A percentile compares a stretch with the other conserved stretches of the same genome.
Evolutionary conservation across 768 basidiomycete species (phyloP).

Genomic region (Dendrothele bispora): DNA sequence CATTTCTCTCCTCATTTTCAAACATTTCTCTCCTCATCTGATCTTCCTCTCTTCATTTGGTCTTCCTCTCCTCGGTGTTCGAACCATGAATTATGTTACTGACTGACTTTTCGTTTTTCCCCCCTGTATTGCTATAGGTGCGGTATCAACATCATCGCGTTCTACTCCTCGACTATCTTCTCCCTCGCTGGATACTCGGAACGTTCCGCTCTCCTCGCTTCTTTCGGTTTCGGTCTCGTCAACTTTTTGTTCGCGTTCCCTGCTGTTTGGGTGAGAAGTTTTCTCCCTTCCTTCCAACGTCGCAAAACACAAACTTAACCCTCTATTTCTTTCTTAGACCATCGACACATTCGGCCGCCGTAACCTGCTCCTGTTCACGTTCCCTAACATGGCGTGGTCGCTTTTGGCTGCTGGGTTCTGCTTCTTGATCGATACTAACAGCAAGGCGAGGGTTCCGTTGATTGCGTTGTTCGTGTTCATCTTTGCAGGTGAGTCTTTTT

Average conservation of each 20-base stretch:
- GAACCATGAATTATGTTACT: too few species aligned
- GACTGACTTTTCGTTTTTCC: too few species aligned
- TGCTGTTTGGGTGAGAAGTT: conserved; percentile 50
- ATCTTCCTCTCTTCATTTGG: too few species aligned
- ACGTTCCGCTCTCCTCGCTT: conserved; percentile 59
- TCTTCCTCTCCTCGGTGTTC: too few species aligned
- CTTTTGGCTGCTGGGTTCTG: conserved; percentile 76
- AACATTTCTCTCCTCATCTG: too few species aligned
- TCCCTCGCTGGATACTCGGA: conserved; percentile 51
- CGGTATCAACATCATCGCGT: conserved; percentile 59
- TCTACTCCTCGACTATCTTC: conserved; percentile 74
- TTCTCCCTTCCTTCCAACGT: conserved; percentile 19
- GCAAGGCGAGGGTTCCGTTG: conserved; percentile 37
- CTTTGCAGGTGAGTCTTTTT: conserved; percentile 20
- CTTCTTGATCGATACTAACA: conserved; percentile 47
- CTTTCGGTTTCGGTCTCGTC: conserved; percentile 66
- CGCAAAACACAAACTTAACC: conserved; percentile 2
- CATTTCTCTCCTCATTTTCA: conserved; percentile 50
- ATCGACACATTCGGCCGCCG: conserved; percentile 79
- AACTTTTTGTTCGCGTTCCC: conserved; percentile 70
- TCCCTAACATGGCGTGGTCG: conserved; percentile 80
- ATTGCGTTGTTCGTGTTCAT: conserved; percentile 37
- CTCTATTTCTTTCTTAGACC: conserved; percentile 34
- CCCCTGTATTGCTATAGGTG: conserved; percentile 20
- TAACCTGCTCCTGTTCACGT: conserved; percentile 73